These are phyloP conservation scores for Aureobasidium leucospermi DNA, from an alignment of 2,329 filamentous ascomycete genomes.

Conservation along the genomic window DNA sequence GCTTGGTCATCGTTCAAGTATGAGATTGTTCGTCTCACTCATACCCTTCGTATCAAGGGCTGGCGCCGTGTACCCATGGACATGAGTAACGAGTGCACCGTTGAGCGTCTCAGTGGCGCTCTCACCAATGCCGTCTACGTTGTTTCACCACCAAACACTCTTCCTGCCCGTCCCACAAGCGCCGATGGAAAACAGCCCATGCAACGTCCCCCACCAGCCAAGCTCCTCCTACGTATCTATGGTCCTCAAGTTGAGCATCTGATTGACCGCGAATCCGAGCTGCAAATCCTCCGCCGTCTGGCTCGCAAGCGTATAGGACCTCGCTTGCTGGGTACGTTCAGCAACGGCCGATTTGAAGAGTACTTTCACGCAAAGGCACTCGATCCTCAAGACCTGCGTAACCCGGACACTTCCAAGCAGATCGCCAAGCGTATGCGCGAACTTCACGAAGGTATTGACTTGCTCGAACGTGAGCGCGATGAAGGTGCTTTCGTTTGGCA, in stretches of 20 bases:
- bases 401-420: slow-evolving; percentile 76
- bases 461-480: slow-evolving; percentile 69
- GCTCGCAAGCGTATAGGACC: slow-evolving; percentile 91
- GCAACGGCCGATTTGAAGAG: slow-evolving; percentile 92
- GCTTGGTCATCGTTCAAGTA: slow-evolving; percentile 84
- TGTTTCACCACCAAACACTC: slow-evolving; percentile 67
- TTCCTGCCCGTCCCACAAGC: slow-evolving; percentile 35
- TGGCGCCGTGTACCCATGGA: slow-evolving; percentile 80
- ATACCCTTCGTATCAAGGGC: slow-evolving; percentile 83
- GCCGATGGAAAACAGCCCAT: slow-evolving; percentile 27
- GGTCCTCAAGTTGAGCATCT: slow-evolving; percentile 92
- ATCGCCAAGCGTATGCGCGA: slow-evolving; percentile 98
- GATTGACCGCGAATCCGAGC: slow-evolving; percentile 86
- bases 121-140: slow-evolving; percentile 96
- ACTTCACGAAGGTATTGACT: slow-evolving; percentile 84
- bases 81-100: slow-evolving; percentile 58
- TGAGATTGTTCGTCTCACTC: slow-evolving; percentile 81
- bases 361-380: slow-evolving; percentile 81
- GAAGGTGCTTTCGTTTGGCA: slow-evolving; percentile 77
- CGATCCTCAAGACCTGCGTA: slow-evolving; percentile 66
- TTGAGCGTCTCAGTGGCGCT: slow-evolving; percentile 78
- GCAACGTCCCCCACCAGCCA: slow-evolving; percentile 43
- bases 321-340: slow-evolving; percentile 81
- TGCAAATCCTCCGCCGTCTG: slow-evolving; percentile 76
- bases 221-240: slow-evolving; percentile 84